Evolutionary conservation across 805 yeast species (phyloP).

Genomic region (Schizosaccharomyces cryophilus): DNA sequence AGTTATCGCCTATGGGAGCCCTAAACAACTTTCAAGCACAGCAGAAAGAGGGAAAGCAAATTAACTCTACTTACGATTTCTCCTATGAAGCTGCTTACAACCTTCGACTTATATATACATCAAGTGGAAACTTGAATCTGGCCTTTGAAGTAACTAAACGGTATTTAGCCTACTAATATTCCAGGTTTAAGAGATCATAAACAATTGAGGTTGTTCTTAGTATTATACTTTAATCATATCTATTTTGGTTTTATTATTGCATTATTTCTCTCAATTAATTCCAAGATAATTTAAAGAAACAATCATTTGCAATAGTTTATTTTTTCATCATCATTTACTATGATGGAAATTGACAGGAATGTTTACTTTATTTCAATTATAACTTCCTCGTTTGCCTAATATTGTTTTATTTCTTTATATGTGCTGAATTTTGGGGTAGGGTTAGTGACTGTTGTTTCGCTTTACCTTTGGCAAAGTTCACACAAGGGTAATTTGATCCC

Average conservation of each 20-base stretch:
- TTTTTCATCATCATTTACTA: too few relatives aligned
- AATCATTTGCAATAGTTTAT: too few relatives aligned
- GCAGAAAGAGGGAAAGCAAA: slow-evolving; percentile 21
- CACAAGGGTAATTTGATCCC: not conserved
- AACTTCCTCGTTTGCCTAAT: too few relatives aligned
- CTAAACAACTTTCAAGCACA: slow-evolving; percentile 6
- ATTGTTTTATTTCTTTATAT: too few relatives aligned
- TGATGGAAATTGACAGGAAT: too few relatives aligned
- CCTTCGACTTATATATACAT: slow-evolving; percentile 44
- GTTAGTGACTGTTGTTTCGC: slow-evolving; percentile 1
- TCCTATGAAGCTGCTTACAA: slow-evolving; percentile 71
- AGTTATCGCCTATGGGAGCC: slow-evolving; percentile 7
- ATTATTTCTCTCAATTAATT: too few relatives aligned
- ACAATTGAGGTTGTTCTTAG: slow-evolving; percentile 10
- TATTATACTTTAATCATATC: too few relatives aligned
- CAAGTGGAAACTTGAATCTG: slow-evolving; percentile 32
- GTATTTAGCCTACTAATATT: not conserved
- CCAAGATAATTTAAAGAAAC: too few relatives aligned
- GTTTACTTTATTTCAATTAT: too few relatives aligned
- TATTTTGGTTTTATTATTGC: too few relatives aligned
- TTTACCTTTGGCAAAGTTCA: not conserved
- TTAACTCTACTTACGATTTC: slow-evolving; percentile 23
- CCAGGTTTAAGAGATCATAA: slow-evolving; percentile 34
- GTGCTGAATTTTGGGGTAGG: slow-evolving; percentile 21
- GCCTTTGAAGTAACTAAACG: not conserved